Conservation (phyloP, 345 rosid genomes). For the Arabidopsis suecica region DNA sequence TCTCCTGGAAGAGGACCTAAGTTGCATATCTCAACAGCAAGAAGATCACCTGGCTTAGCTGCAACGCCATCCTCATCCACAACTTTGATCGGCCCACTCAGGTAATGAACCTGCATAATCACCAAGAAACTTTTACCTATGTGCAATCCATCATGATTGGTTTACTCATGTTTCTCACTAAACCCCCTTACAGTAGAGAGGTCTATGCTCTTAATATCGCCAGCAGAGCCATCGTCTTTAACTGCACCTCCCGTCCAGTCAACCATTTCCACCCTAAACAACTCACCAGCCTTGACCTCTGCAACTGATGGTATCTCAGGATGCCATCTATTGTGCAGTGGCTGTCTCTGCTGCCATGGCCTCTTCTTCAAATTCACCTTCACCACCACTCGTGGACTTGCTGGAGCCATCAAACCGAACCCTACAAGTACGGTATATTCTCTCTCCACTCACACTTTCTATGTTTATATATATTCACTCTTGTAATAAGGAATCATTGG, state of each 20-base stretch:
- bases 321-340: conserved; percentile 86
- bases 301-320: conserved; percentile 67
- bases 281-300: conserved; percentile 55
- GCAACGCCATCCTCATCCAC: conserved; percentile 67
- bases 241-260: conserved; percentile 78
- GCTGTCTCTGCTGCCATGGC: conserved; percentile 69
- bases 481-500: conserved; percentile 6
- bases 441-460: conserved; percentile 37
- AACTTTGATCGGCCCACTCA: conserved; percentile 80
- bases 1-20: conserved; percentile 87
- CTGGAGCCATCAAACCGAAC: conserved; percentile 60
- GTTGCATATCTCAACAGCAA: conserved; percentile 80
- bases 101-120: conserved; percentile 65
- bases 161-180: conserved; percentile 8
- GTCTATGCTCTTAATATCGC: conserved; percentile 60
- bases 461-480: background rate
- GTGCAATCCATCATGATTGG: background rate
- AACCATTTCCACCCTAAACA: conserved; percentile 71
- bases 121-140: conserved; percentile 8
- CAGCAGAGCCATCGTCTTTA: conserved; percentile 66
- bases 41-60: conserved; percentile 83
- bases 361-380: conserved; percentile 69
- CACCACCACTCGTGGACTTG: conserved; percentile 60
- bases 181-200: conserved; percentile 54
- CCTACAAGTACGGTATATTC: conserved; percentile 7